These are phyloP conservation scores for Candida boleticola DNA, from an alignment of 805 yeast species.

Conservation along the genomic window DNA sequence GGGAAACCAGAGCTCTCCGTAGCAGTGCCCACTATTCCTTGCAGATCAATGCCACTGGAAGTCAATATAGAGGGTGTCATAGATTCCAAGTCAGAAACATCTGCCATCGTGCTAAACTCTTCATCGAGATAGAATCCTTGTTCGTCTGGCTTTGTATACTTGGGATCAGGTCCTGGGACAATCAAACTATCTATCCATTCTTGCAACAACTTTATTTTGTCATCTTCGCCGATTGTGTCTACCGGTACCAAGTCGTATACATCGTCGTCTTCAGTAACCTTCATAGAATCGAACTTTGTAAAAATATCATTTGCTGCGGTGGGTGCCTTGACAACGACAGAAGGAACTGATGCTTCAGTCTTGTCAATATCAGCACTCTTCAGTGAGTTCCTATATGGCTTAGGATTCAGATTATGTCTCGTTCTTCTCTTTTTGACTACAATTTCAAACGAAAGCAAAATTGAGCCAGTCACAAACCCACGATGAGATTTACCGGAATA, in stretches of 20 bases:
- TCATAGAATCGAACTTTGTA: conserved; percentile 7
- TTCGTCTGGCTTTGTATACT: conserved; percentile 24
- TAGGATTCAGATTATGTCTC: background rate
- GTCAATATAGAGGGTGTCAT: background rate
- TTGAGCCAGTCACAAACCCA: conserved; percentile 48
- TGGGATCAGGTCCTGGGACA: conserved; percentile 17
- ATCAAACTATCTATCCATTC: conserved; percentile 30
- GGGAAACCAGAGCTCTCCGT: background rate
- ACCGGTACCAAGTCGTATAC: conserved; percentile 6
- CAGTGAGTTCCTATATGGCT: background rate
- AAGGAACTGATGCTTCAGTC: background rate
- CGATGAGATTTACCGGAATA: conserved; percentile 38
- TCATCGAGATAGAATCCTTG: conserved; percentile 39
- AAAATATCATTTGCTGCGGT: conserved; percentile 6
- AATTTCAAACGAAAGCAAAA: conserved; percentile 43
- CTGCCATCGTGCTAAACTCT: conserved; percentile 17
- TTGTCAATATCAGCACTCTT: background rate
- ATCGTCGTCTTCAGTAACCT: conserved; percentile 6
- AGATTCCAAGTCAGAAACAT: conserved; percentile 33
- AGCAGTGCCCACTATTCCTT: background rate
- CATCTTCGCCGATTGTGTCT: conserved; percentile 8
- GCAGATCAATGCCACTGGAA: background rate
- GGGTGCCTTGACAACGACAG: conserved; percentile 15
- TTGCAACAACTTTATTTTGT: conserved; percentile 13
- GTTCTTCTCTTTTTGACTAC: conserved; percentile 16